phyloP scores from a whole-genome alignment of 176 grass and related monocot genomes.

The Oryza punctata region DNA sequence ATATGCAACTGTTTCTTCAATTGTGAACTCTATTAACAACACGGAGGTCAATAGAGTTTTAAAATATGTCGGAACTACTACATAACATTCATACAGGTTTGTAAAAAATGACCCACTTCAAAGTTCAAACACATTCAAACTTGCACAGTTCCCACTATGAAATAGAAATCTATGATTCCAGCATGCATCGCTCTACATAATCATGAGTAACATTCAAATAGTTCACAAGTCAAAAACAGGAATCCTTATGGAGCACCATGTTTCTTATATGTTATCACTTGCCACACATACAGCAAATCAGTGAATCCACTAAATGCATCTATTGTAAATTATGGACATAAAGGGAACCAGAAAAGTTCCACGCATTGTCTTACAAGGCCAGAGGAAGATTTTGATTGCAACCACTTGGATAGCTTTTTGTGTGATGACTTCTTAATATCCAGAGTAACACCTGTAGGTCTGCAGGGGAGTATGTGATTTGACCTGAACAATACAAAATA shows the following conservation, averaged over 20 bases:
- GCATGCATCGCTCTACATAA: not conserved
- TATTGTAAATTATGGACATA: constrained; percentile 21
- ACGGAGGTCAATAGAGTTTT: not conserved
- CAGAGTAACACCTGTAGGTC: constrained; percentile 80
- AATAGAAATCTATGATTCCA: not conserved
- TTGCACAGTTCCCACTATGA: constrained; percentile 6
- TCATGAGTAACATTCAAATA: not conserved
- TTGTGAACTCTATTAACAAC: not conserved
- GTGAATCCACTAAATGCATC: not conserved
- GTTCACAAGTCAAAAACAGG: not conserved
- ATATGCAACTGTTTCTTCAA: not conserved
- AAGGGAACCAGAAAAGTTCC: constrained; percentile 1
- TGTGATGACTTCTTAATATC: constrained; percentile 96
- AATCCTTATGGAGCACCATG: not conserved
- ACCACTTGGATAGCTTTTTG: constrained; percentile 93
- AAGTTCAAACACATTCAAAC: not conserved
- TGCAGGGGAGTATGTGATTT: constrained; percentile 86
- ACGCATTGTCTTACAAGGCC: constrained; percentile 62
- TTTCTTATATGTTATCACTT: not conserved
- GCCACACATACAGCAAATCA: not conserved
- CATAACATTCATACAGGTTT: not conserved
- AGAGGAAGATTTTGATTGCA: constrained; percentile 83
- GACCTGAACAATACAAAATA: constrained; percentile 57
- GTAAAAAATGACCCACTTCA: not conserved
- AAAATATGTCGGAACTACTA: not conserved